Evolutionary conservation across 208 protist genomes (phyloP).

Genomic region (Novymonas esmeraldas): DNA sequence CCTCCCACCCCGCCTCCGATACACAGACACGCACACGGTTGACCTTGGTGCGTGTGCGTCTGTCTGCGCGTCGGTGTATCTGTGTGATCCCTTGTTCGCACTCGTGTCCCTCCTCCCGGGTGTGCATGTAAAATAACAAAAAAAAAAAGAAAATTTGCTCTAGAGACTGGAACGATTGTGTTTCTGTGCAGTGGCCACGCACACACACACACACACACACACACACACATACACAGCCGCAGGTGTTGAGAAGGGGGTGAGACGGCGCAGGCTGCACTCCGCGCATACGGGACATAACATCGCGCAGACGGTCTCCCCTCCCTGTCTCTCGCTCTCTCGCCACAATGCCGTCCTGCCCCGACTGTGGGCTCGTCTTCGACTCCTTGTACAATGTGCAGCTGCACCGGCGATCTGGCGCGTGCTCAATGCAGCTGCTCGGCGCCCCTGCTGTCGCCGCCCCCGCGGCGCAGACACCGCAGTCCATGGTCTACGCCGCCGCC

Average conservation of each 20-base stretch:
- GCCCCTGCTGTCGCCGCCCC: neutral
- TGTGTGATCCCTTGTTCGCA: neutral
- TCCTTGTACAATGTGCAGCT: slow-evolving; percentile 34
- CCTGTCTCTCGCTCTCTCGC: neutral
- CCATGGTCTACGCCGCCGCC: neutral
- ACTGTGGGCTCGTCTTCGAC: slow-evolving; percentile 55
- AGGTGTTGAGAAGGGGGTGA: too few relatives aligned
- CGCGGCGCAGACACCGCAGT: neutral
- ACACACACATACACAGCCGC: too few relatives aligned
- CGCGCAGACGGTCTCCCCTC: neutral
- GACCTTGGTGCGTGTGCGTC: neutral
- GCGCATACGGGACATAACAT: too few relatives aligned
- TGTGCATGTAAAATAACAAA: too few relatives aligned
- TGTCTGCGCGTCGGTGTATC: slow-evolving; percentile 4
- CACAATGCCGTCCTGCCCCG: slow-evolving; percentile 48
- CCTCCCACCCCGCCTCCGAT: too few relatives aligned
- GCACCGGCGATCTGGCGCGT: slow-evolving; percentile 32
- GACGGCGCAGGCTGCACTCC: too few relatives aligned
- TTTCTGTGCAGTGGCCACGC: too few relatives aligned
- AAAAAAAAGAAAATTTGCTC: too few relatives aligned
- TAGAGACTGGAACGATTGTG: too few relatives aligned
- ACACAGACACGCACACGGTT: neutral
- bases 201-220: too few relatives aligned
- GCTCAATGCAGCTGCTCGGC: neutral
- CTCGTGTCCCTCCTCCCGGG: too few relatives aligned